Base-by-base conservation (phyloP, 495 filamentous ascomycete genomes). In the Astrocystis sublimbata region DNA sequence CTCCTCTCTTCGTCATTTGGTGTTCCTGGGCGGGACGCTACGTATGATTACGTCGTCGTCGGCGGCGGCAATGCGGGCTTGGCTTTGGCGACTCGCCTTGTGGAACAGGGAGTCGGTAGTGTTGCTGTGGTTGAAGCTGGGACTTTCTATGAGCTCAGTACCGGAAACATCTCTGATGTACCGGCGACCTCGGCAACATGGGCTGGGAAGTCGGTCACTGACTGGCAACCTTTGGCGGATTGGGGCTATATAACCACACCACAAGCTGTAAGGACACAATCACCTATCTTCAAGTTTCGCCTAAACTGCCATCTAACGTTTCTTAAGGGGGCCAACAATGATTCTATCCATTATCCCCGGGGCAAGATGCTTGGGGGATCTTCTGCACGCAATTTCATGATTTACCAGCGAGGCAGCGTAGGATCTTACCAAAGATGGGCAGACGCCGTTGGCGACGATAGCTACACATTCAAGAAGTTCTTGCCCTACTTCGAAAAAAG, bases 31-130 rank as follows among this genome's bases (percentile, higher is more conserved):
- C n/a, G n/a, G n/a, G n/a, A n/a, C n/a, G n/a, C n/a, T n/a, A 56
- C 70, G 7, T 96, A 87, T 76, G 92, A 96, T 78, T 94, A 92
- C 73, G 78, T 96, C 58, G 86, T 87, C 6, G 77, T 86, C 1
- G 85, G 85, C 8, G 85, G 84, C 31, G 85, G 85, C 3, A 86
- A 75, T 0, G 79, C 79, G 0, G 85, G 85, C 1, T 69, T 78
- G 6, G 68, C 75, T 1, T 62, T 87, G 2, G 85, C 83, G 4
- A 74, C 73, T 1, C 73, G 85, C 10, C 70, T 87, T 3, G 76
- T 77, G 0, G 55, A 70, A n/a, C 45, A 58, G 6, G 33, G 33
- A 4, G 54, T 41, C 2, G 40, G 42, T 2, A 67, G 63, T 2
- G 75, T 77, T 13, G 74, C 68, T 15, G 69, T 88, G 6, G 69